Base-by-base conservation (phyloP, 2,329 filamentous ascomycete genomes). In the Xylariales sp. region DNA sequence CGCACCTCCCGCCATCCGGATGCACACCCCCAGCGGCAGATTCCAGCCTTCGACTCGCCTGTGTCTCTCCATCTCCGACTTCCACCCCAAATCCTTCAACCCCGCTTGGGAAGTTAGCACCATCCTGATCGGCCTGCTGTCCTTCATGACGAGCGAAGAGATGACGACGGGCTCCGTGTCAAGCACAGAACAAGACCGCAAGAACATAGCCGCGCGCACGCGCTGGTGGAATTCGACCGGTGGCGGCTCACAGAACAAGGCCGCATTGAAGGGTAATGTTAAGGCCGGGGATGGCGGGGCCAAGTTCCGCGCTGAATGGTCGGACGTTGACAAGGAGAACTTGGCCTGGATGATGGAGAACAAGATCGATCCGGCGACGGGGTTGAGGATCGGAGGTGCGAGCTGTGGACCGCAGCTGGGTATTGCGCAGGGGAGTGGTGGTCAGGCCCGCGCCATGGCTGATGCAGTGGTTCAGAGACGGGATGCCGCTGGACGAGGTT, bases 91-190 rank as follows among this genome's bases (percentile, higher is more conserved):
- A 64, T 91, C 86, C 20, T 98, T 97, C 73, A 98, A 98, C 62
- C 93, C 93, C 2, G 90, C 93, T 1, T 98, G 93, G 93, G 91
- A 95, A 59, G 93, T 98, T 6, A 91, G 86, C 41, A 98, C 93
- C 1, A 98, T 98, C 50, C 71, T 98, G 12, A 94, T 95, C 42
- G 93, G 93, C 8, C 77, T 98, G 20, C 72, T 97, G 48, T 94
- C 86, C 28, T 98, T 98, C 66, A 98, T 98, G 93, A 97, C 91
- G 3, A 88, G 87, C 51, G 91, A 98, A 59, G 93, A 98, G 69
- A 96, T 97, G 86, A 98, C 93, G 0, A 97, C 93, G 0, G 93
- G 93, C 2, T 90, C 84, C 21, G 80, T 98, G 21, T 83, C 84
- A 5, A 87, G 83, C 14, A 84, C 80, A 0, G 78, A 87, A 37